Conservation (phyloP, 73 alveolate species). For the Tetrahymena malaccensis region DNA sequence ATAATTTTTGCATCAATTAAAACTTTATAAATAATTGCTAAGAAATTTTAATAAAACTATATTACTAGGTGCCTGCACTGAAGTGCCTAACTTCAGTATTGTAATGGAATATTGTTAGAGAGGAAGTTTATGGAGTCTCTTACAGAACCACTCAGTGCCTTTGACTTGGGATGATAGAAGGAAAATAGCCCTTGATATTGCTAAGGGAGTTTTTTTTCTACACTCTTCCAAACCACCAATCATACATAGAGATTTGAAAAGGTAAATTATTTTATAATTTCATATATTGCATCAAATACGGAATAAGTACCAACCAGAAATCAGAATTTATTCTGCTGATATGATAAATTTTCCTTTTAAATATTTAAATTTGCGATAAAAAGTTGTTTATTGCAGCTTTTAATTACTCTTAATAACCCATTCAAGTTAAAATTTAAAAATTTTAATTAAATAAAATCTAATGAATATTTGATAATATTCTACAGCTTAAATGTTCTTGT, state of each 20-base stretch:
- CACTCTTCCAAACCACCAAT: conserved; percentile 93
- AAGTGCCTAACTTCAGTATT: conserved; percentile 85
- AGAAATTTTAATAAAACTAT: not conserved
- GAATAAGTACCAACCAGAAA: not conserved
- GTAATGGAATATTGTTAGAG: conserved; percentile 90
- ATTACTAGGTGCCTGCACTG: conserved; percentile 85
- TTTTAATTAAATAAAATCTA: too few species aligned
- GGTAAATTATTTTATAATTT: not conserved
- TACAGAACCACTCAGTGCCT: conserved; percentile 65
- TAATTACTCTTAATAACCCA: not conserved
- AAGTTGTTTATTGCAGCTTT: not conserved
- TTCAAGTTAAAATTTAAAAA: too few species aligned
- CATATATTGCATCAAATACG: not conserved
- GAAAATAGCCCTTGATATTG: conserved; percentile 92
- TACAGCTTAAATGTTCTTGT: conserved; percentile 77
- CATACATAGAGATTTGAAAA: conserved; percentile 94
- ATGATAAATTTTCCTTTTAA: too few species aligned
- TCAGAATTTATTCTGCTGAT: not conserved
- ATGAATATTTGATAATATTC: not conserved
- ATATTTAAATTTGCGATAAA: not conserved
- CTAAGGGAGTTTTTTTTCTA: conserved; percentile 91
- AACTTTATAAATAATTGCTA: not conserved
- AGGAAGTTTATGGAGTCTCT: conserved; percentile 91
- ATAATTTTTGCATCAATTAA: not conserved
- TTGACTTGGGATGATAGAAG: conserved; percentile 87